Evolutionary conservation across 805 yeast genomes (phyloP), one percentile per base, ranked within the genome.

Genomic region (Spathaspora girioi): DNA sequence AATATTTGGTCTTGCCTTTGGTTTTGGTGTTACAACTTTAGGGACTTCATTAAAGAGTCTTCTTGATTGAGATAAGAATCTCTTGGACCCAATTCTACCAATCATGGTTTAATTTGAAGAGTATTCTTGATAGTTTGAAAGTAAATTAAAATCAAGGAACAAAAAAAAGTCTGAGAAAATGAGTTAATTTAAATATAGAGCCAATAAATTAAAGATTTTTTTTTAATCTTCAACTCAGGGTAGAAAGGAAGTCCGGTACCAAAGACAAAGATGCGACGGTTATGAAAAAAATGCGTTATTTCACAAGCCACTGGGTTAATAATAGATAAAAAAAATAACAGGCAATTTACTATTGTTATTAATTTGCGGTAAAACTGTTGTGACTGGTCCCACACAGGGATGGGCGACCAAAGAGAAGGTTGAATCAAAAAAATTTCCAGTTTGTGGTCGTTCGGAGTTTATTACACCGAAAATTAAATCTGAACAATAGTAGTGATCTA

Each of bases 1-100:
- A 50, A 68, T 60, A 10, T 72, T 66, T 2, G 54, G 50, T 50
- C 56, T 54, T 20, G 57, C 60, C 9, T 72, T 66, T 2, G 54
- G 50, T 50, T 56, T 54, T 20, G 57, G 55, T 12, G 61, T 53
- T 20, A 54, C 47, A 26, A 56, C 50, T 38, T 50, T 52, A 20
- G 52, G 52, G 15, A n/a, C 18, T 12, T 35, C 32, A 29, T 46
- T 46, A 29, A 54, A 51, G 23, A 49, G 15, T 38, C 55, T 49
- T n/a, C 48, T 40, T 10, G 53, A 46, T 10, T 44, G 43, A 46
- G 53, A 53, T 43, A 54, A 52, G 44, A 52, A 49, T 45, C 57
- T 52, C 45, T 49, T 52, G 18, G 55, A 38, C 31, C 48, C 50
- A 29, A 48, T 43, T 51, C 59, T 55, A 47, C 53, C 51, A 50